Evolutionary conservation across 2,329 filamentous ascomycete genomes (phyloP).

Genomic region (Rhynchosporium graminicola): DNA sequence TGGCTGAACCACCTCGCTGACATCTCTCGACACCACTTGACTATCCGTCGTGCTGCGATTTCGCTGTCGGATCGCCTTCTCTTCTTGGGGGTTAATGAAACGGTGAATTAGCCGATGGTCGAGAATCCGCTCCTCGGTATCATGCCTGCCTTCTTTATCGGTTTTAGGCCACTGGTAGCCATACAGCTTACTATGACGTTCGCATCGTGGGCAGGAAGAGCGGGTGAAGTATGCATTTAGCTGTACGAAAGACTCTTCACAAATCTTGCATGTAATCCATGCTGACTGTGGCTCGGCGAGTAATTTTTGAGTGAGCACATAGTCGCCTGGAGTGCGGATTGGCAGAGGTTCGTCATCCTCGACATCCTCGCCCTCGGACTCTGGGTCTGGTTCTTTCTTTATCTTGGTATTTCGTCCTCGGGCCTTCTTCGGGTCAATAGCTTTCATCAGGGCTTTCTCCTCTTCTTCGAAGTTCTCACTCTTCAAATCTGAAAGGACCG

Average conservation of each 20-base stretch:
- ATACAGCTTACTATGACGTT: conserved; percentile 93
- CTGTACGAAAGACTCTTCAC: conserved; percentile 81
- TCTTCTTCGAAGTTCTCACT: conserved; percentile 25
- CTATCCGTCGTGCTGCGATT: conserved; percentile 31
- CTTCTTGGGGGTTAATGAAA: conserved; percentile 73
- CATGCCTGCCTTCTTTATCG: conserved; percentile 71
- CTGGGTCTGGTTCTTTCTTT: conserved; percentile 20
- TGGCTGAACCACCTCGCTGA: conserved; percentile 26
- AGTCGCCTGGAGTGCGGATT: conserved; percentile 69
- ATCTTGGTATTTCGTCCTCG: conserved; percentile 24
- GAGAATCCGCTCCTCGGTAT: conserved; percentile 66
- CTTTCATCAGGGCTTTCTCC: conserved; percentile 2
- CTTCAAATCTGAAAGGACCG: conserved; percentile 28
- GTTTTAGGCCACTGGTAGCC: conserved; percentile 97
- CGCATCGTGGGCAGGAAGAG: conserved; percentile 85
- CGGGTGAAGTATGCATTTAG: conserved; percentile 84
- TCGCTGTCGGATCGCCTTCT: conserved; percentile 43
- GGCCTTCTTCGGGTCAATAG: conserved; percentile 12
- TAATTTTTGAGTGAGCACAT: conserved; percentile 76
- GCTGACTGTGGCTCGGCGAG: conserved; percentile 73
- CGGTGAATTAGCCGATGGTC: conserved; percentile 88
- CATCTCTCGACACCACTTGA: conserved; percentile 29
- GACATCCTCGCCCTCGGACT: conserved; percentile 23
- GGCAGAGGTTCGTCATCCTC: conserved; percentile 32
- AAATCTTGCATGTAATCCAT: conserved; percentile 90